Base-by-base conservation (phyloP, 441 rosid genomes). In the Erysimum cheiri region DNA sequence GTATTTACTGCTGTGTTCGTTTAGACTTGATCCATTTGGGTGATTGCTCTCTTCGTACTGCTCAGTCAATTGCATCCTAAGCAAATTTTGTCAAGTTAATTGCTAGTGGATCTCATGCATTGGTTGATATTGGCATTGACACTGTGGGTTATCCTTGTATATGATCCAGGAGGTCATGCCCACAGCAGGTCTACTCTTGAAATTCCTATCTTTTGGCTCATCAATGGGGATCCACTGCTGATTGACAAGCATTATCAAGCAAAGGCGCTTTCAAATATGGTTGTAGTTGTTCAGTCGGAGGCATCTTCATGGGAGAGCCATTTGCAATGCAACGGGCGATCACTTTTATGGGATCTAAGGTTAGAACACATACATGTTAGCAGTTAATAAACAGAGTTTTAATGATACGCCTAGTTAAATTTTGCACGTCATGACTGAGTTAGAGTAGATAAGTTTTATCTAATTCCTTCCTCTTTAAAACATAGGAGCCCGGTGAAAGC, bases 141-240 rank as follows among this genome's bases (percentile, higher is more conserved):
- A 35, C 50, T 44, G 26, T 67, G 49, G 40, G 33, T 60, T 43
- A 63, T 33, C 67, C 76, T 48, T 47, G 54, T 55, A 47, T 41
- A 67, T 63, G 63, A 78, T 82, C 54, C 88, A 96, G 99, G 99
- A 73, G 87, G 83, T 69, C 98, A 92, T 80, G 97, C 99, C 75
- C 85, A 87, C 70, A 81, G 92, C 80, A 89, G 95, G 78, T 89
- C 98, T 41, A 93, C 87, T 22, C 88, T 96, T 78, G 99, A 96
- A 84, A 85, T 96, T 80, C 99, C 99, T 29, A 85, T 92, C 71
- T 92, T 96, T 78, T 96, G 99, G 99, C 92, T 92, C 85, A 87
- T 96, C 78, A 83, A 80, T 80, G 88, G 85, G 3, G 98, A 96
- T 65, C 90, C 98, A 15, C 81, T 96, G 58, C 71, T 96, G 74